phyloP scores from a whole-genome alignment of 2,329 filamentous ascomycete species.

The Zalaria sp. region DNA sequence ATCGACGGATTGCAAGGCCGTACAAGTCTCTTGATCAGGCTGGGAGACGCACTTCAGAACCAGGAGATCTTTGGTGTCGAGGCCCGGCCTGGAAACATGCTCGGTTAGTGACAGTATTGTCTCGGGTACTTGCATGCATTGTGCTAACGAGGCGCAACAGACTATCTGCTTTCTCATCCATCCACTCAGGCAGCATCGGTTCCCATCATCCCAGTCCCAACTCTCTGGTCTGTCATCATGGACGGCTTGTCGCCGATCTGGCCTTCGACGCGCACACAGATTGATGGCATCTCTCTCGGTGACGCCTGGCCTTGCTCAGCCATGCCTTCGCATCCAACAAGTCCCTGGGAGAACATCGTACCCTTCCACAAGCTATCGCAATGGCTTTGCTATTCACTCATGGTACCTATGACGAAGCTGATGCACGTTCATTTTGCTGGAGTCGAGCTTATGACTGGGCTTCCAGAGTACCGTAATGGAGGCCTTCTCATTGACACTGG shows the following conservation, averaged over 20 bases:
- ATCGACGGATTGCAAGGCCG: slow-evolving; percentile 78
- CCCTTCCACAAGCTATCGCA: slow-evolving; percentile 92
- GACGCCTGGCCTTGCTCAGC: slow-evolving; percentile 86
- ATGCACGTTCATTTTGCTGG: slow-evolving; percentile 71
- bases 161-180: slow-evolving; percentile 85
- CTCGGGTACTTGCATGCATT: not conserved
- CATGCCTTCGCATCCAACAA: slow-evolving; percentile 60
- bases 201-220: slow-evolving; percentile 73
- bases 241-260: slow-evolving; percentile 76
- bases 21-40: slow-evolving; percentile 59
- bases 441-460: slow-evolving; percentile 69
- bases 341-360: slow-evolving; percentile 67
- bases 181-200: slow-evolving; percentile 79
- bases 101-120: slow-evolving; percentile 45
- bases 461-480: slow-evolving; percentile 87
- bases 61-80: slow-evolving; percentile 72
- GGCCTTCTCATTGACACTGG: slow-evolving; percentile 79
- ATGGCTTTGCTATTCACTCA: slow-evolving; percentile 88
- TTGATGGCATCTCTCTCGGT: slow-evolving; percentile 76
- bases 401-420: slow-evolving; percentile 76
- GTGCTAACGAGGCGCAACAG: slow-evolving; percentile 30
- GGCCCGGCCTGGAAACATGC: slow-evolving; percentile 82
- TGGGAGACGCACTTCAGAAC: slow-evolving; percentile 66
- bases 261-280: slow-evolving; percentile 71
- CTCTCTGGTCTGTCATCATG: slow-evolving; percentile 84